Percentiles rank a stretch among this genome's conserved stretches.
phyloP scores from a whole-genome alignment of 768 basidiomycete genomes.

The Termitomyces sp. region DNA sequence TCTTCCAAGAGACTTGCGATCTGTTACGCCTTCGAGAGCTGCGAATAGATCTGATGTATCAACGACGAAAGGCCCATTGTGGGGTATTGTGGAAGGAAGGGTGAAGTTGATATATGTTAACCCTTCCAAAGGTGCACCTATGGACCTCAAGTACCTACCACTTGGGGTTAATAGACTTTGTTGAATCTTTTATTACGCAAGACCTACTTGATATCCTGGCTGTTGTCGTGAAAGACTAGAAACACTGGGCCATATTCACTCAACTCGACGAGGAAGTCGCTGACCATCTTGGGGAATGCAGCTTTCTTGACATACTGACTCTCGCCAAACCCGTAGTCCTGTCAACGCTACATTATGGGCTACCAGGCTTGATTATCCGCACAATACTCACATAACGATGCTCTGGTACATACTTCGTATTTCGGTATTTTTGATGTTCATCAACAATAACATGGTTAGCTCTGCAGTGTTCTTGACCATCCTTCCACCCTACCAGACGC shows the following conservation, averaged over 20 bases:
- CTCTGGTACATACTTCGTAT: slow-evolving; percentile 58
- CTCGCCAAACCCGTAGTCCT: slow-evolving; percentile 66
- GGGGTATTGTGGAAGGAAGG: slow-evolving; percentile 51
- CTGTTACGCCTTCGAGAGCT: slow-evolving; percentile 62
- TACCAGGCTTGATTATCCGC: background rate
- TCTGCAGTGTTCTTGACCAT: slow-evolving; percentile 40
- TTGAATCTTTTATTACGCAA: background rate
- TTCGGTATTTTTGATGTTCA: slow-evolving; percentile 51
- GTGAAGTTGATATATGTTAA: slow-evolving; percentile 32
- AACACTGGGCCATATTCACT: slow-evolving; percentile 53
- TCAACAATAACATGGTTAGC: slow-evolving; percentile 59
- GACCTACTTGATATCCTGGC: slow-evolving; percentile 68
- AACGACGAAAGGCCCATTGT: slow-evolving; percentile 53
- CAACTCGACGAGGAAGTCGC: slow-evolving; percentile 34
- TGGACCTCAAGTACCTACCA: slow-evolving; percentile 47
- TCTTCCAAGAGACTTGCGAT: slow-evolving; percentile 52
- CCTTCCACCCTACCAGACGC: slow-evolving; percentile 52
- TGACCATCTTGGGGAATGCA: slow-evolving; percentile 47
- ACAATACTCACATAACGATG: slow-evolving; percentile 44
- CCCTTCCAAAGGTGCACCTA: slow-evolving; percentile 49
- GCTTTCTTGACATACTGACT: slow-evolving; percentile 48
- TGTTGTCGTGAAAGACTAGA: slow-evolving; percentile 76
- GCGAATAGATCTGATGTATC: slow-evolving; percentile 75
- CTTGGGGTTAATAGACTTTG: background rate
- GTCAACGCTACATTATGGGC: background rate